Evolutionary conservation across 306 rosid genomes (phyloP).

Genomic region (Vigna trinervia): DNA sequence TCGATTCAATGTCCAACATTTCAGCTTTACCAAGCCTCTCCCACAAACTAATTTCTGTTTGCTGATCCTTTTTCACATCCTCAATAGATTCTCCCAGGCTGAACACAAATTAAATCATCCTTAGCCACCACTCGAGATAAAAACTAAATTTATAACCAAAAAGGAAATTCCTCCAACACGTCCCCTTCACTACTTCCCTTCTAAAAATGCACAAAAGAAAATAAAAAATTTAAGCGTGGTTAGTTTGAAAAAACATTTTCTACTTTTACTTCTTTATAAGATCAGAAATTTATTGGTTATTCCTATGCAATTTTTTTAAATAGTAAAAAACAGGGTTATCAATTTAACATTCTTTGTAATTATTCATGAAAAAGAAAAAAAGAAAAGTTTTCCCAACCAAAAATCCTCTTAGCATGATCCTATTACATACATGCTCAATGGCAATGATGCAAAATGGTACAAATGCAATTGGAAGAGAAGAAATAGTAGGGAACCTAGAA

Average conservation of each 20-base stretch:
- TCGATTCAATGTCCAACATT: constrained; percentile 75
- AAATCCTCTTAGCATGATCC: not conserved
- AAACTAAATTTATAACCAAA: not conserved
- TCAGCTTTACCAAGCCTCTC: constrained; percentile 93
- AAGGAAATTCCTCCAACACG: not conserved
- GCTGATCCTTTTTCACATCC: constrained; percentile 45
- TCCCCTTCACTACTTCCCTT: not conserved
- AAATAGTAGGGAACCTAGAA: constrained; percentile 53
- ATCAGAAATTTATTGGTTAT: not conserved
- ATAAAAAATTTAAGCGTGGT: too few species aligned
- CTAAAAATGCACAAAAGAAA: not conserved
- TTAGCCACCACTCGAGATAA: constrained; percentile 20
- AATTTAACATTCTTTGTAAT: not conserved
- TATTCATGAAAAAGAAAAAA: not conserved
- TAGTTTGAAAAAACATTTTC: not conserved
- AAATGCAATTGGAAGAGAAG: not conserved
- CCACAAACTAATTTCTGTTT: constrained; percentile 77
- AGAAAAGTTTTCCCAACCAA: not conserved
- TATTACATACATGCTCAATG: constrained; percentile 1
- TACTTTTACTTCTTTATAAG: not conserved
- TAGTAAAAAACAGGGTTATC: not conserved
- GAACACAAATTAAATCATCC: constrained; percentile 42
- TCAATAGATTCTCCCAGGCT: constrained; percentile 60
- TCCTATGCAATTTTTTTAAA: not conserved
- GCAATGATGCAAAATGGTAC: not conserved